Evolutionary conservation across 2,329 filamentous ascomycete species (phyloP).

Genomic region (Sphaceloma murrayae): DNA sequence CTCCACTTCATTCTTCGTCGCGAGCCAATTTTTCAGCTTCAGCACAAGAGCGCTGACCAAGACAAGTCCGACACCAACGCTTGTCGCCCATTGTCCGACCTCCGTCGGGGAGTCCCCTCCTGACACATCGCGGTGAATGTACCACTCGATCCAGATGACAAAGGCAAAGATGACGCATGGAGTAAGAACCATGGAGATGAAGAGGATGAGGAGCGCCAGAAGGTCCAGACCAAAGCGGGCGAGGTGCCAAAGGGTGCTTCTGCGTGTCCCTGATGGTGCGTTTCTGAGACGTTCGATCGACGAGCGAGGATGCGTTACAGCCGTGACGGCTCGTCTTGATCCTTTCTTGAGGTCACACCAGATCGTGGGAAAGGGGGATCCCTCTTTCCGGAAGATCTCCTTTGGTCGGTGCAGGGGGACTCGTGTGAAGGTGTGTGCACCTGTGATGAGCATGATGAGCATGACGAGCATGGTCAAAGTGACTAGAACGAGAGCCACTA

Average conservation of each 20-base stretch:
- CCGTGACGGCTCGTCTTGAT: background rate
- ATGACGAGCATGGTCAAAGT: slow-evolving; percentile 9
- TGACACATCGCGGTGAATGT: slow-evolving; percentile 1
- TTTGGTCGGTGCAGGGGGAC: slow-evolving; percentile 5
- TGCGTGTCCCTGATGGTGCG: background rate
- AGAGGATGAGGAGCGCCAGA: background rate
- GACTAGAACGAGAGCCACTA: background rate
- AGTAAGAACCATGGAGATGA: slow-evolving; percentile 4
- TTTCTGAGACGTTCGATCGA: background rate
- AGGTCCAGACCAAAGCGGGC: slow-evolving; percentile 1
- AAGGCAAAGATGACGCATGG: background rate
- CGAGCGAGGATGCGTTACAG: background rate
- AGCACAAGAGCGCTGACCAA: slow-evolving; percentile 9
- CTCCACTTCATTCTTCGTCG: slow-evolving; percentile 1
- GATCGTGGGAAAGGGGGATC: background rate
- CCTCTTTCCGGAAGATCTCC: background rate
- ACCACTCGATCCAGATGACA: slow-evolving; percentile 10
- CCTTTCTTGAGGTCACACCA: background rate
- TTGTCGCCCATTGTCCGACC: slow-evolving; percentile 12
- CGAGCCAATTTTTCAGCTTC: background rate
- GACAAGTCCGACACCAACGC: slow-evolving; percentile 3
- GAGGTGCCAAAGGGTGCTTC: background rate
- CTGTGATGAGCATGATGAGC: slow-evolving; percentile 1
- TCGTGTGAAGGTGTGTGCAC: background rate
- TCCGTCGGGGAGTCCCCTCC: slow-evolving; percentile 1